Percentiles rank a stretch among this genome's conserved stretches.
These are phyloP conservation scores for Aechmea fasciata DNA, from an alignment of 176 grass and related monocot genomes.

Conservation along the genomic window DNA sequence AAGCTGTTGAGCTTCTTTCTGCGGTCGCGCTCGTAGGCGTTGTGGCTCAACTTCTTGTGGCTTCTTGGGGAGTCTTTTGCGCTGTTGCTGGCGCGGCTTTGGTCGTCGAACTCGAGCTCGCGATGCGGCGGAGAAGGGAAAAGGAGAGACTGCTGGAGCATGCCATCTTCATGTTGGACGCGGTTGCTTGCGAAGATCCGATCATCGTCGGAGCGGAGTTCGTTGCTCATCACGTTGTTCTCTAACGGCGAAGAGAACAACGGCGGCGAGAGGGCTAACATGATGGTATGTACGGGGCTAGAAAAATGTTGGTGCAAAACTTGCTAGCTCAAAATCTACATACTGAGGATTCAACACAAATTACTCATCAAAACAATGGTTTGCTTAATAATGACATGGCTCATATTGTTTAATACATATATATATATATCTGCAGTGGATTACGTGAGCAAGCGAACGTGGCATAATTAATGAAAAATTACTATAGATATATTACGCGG, in stretches of 20 bases:
- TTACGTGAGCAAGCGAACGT: no score
- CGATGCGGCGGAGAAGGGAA: slow-evolving; percentile 22
- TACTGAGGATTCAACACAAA: neutral
- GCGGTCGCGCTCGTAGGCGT: slow-evolving; percentile 83
- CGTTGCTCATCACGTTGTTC: neutral
- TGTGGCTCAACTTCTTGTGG: slow-evolving; percentile 67
- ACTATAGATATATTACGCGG: no score
- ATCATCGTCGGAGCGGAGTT: slow-evolving; percentile 29
- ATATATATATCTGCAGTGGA: no score
- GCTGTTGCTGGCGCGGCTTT: slow-evolving; percentile 1
- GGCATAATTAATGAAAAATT: neutral
- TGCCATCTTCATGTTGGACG: slow-evolving; percentile 32
- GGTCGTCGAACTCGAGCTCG: slow-evolving; percentile 29
- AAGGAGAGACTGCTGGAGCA: slow-evolving; percentile 28
- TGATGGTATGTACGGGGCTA: neutral
- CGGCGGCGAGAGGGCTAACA: slow-evolving; percentile 9
- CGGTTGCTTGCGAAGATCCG: slow-evolving; percentile 34
- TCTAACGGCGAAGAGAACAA: slow-evolving; percentile 1
- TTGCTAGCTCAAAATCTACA: neutral
- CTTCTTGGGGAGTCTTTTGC: slow-evolving; percentile 21
- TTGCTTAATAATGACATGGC: no score
- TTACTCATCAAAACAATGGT: neutral
- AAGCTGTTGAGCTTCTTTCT: slow-evolving; percentile 83
- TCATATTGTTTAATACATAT: no score
- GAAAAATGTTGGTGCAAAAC: neutral